Percentiles rank a stretch among this genome's conserved stretches.
These are phyloP conservation scores for Pittosporum tobira DNA, from an alignment of 129 eudicot species.

Conservation along the genomic window DNA sequence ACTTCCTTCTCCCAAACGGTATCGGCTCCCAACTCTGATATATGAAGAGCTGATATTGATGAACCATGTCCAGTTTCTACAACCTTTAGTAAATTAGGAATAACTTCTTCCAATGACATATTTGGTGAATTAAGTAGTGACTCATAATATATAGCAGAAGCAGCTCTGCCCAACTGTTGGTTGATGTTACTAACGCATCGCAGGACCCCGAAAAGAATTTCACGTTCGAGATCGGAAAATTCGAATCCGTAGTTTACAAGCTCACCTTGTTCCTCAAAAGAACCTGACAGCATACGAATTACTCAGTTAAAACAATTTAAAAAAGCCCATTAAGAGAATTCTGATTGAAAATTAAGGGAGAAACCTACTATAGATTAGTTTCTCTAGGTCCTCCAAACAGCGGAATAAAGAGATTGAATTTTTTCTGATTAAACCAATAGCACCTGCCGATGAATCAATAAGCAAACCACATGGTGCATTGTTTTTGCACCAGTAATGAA, in stretches of 20 bases:
- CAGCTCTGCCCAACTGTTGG: slow-evolving; percentile 76
- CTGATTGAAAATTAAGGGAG: background rate
- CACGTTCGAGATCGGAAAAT: slow-evolving; percentile 38
- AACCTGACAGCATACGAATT: slow-evolving; percentile 34
- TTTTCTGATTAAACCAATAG: slow-evolving; percentile 73
- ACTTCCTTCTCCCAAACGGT: slow-evolving; percentile 66
- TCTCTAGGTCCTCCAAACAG: slow-evolving; percentile 70
- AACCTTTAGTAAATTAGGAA: slow-evolving; percentile 58
- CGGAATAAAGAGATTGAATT: slow-evolving; percentile 71
- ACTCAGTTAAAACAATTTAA: background rate
- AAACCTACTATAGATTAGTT: slow-evolving; percentile 49
- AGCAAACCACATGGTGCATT: slow-evolving; percentile 64
- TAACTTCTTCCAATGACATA: slow-evolving; percentile 61
- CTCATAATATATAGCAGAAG: slow-evolving; percentile 63
- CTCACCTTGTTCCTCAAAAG: slow-evolving; percentile 43
- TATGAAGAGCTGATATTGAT: slow-evolving; percentile 41
- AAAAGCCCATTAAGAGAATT: slow-evolving; percentile 4
- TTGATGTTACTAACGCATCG: slow-evolving; percentile 50
- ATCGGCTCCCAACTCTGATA: slow-evolving; percentile 73
- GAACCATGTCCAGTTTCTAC: slow-evolving; percentile 62
- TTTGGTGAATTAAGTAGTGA: slow-evolving; percentile 45
- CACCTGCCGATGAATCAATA: slow-evolving; percentile 53
- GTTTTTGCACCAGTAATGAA: slow-evolving; percentile 57
- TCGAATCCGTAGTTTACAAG: slow-evolving; percentile 36
- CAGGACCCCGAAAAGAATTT: slow-evolving; percentile 55